Percentiles rank a stretch among this genome's conserved stretches.
phyloP scores from a whole-genome alignment of 208 protist genomes.

The Wallacemonas rigidus region DNA sequence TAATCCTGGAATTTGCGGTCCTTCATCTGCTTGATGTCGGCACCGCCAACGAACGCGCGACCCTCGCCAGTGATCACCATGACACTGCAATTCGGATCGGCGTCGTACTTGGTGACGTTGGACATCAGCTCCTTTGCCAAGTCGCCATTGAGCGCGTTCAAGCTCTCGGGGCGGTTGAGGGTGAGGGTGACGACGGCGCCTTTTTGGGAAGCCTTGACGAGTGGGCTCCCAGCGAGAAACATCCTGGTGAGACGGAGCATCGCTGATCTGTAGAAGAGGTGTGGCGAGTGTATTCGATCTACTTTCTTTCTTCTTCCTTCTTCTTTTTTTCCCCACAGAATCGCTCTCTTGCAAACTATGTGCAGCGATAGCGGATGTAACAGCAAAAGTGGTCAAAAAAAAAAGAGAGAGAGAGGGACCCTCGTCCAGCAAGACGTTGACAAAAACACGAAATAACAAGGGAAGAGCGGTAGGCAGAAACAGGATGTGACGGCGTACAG shows the following conservation, averaged over 20 bases:
- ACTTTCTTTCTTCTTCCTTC: no score
- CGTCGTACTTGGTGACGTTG: slow-evolving; percentile 78
- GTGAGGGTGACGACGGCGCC: slow-evolving; percentile 85
- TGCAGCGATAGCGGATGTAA: neutral
- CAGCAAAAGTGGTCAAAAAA: neutral
- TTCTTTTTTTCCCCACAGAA: neutral
- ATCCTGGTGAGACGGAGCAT: slow-evolving; percentile 53
- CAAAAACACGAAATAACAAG: slow-evolving; percentile 18
- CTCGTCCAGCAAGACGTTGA: neutral
- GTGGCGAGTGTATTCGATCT: no score
- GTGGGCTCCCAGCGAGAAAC: slow-evolving; percentile 45
- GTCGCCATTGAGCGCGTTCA: slow-evolving; percentile 93
- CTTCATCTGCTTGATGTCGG: slow-evolving; percentile 96
- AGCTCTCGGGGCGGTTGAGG: slow-evolving; percentile 92
- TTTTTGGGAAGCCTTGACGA: slow-evolving; percentile 52
- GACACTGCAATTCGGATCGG: slow-evolving; percentile 71
- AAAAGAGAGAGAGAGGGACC: neutral
- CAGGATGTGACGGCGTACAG: no score
- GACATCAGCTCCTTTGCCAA: slow-evolving; percentile 75
- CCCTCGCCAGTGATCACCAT: slow-evolving; percentile 94
- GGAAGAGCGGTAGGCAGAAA: neutral
- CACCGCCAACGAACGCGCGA: slow-evolving; percentile 96
- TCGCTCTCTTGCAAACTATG: neutral
- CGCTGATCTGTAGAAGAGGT: no score
- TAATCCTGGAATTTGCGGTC: slow-evolving; percentile 71